phyloP scores from a whole-genome alignment of 345 rosid genomes.

The Populus nigra region DNA sequence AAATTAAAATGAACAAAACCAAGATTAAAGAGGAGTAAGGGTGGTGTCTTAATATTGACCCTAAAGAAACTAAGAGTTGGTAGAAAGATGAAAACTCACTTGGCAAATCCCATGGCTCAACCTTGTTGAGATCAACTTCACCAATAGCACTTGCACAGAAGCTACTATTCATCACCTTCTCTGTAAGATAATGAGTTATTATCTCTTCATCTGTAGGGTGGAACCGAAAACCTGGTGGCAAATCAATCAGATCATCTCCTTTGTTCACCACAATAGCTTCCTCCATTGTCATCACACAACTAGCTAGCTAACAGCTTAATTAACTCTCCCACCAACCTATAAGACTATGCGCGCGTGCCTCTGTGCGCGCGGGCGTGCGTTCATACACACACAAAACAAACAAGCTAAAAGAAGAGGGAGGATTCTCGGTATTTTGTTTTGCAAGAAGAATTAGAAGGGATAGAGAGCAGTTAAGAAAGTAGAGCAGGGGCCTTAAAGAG shows the following conservation, averaged over 20 bases:
- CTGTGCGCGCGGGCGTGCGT: too few species aligned
- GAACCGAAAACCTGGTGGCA: conserved; percentile 90
- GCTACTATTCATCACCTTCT: conserved; percentile 48
- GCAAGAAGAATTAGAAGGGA: conserved; percentile 22
- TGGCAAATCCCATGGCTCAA: conserved; percentile 94
- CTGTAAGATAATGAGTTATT: conserved; percentile 58
- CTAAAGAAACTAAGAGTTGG: neutral
- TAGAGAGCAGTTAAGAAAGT: conserved; percentile 54
- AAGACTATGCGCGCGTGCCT: too few species aligned
- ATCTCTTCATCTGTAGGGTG: conserved; percentile 95
- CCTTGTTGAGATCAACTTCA: conserved; percentile 87
- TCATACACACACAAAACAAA: neutral
- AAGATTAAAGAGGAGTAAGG: neutral
- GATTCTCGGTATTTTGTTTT: neutral
- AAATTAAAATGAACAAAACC: neutral
- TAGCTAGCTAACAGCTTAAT: neutral
- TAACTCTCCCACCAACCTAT: neutral
- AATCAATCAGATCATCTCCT: conserved; percentile 51
- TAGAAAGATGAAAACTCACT: conserved; percentile 36
- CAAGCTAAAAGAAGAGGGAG: conserved; percentile 15
- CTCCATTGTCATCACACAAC: conserved; percentile 36
- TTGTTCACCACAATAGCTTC: conserved; percentile 55
- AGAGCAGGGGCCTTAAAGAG: conserved; percentile 28
- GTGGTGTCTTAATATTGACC: neutral
- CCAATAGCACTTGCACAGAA: conserved; percentile 60